A percentile compares a stretch with the other conserved stretches of the same genome.
Conservation (phyloP, 1,284 basidiomycete species). For the Malassezia brasiliensis region DNA sequence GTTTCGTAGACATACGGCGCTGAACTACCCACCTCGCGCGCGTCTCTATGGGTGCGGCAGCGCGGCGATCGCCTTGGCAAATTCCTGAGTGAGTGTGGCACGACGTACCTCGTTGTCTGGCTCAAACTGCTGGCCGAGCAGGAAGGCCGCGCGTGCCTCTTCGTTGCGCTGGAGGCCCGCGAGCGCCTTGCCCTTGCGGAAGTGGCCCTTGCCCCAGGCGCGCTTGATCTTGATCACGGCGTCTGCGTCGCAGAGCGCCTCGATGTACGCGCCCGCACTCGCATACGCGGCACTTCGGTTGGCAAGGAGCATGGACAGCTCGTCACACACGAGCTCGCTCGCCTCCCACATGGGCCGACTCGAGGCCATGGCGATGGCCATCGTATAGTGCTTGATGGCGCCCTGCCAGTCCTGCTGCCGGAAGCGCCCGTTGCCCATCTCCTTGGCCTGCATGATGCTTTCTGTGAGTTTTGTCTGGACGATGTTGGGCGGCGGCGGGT, state of each 20-base stretch:
- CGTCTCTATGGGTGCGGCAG: background rate
- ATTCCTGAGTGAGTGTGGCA: background rate
- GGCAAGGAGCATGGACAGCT: slow-evolving; percentile 74
- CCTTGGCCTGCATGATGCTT: slow-evolving; percentile 41
- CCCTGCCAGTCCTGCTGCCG: slow-evolving; percentile 55
- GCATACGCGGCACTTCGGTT: slow-evolving; percentile 81
- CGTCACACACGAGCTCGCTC: slow-evolving; percentile 71
- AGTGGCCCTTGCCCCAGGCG: slow-evolving; percentile 90
- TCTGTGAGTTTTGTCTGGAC: slow-evolving; percentile 38
- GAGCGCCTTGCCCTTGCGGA: slow-evolving; percentile 79
- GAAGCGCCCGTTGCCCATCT: slow-evolving; percentile 40
- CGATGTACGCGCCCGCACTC: slow-evolving; percentile 65
- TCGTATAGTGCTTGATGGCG: slow-evolving; percentile 73
- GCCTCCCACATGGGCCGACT: slow-evolving; percentile 84
- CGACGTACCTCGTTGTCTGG: slow-evolving; percentile 57
- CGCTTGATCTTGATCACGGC: slow-evolving; percentile 73
- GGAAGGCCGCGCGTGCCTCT: slow-evolving; percentile 72
- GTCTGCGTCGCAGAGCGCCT: slow-evolving; percentile 81
- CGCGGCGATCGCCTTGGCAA: slow-evolving; percentile 13
- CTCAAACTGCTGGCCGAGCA: slow-evolving; percentile 78
- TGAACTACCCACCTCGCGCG: background rate
- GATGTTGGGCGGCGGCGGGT: slow-evolving; percentile 45
- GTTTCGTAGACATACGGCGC: background rate
- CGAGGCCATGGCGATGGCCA: slow-evolving; percentile 69
- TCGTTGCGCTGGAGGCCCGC: slow-evolving; percentile 61